Evolutionary conservation across 345 rosid genomes (phyloP).

Genomic region (Boechera stricta): DNA sequence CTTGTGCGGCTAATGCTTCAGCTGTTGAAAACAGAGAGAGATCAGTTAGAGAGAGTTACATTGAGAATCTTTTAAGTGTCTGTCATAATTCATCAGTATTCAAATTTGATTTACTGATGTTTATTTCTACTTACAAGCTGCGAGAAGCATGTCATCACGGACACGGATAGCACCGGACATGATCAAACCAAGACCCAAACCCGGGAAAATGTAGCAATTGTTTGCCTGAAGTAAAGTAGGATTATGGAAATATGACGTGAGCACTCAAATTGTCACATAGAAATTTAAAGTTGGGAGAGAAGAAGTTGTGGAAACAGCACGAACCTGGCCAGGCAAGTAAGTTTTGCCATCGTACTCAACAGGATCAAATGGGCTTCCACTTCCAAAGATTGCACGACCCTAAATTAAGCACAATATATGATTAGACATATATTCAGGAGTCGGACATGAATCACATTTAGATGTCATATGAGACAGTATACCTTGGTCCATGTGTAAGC

Average conservation of each 20-base stretch:
- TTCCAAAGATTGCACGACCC: conserved; percentile 98
- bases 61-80: neutral
- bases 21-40: conserved; percentile 54
- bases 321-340: conserved; percentile 89
- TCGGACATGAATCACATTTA: conserved; percentile 1
- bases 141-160: conserved; percentile 95
- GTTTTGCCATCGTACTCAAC: conserved; percentile 76
- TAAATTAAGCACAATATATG: conserved; percentile 39
- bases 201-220: conserved; percentile 97
- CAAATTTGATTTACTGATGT: neutral
- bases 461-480: conserved; percentile 33
- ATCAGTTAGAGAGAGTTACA: neutral
- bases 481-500: conserved; percentile 97
- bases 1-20: conserved; percentile 92
- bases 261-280: conserved; percentile 6
- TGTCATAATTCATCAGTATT: neutral
- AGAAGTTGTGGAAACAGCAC: conserved; percentile 3
- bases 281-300: conserved; percentile 7
- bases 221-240: conserved; percentile 63
- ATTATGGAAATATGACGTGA: conserved; percentile 16
- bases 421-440: conserved; percentile 24
- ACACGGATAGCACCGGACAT: conserved; percentile 93
- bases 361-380: conserved; percentile 96
- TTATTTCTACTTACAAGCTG: conserved; percentile 76
- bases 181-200: conserved; percentile 92